Evolutionary conservation across 1,139 yeast species (phyloP).

Genomic region (Candida tunisiensis): DNA sequence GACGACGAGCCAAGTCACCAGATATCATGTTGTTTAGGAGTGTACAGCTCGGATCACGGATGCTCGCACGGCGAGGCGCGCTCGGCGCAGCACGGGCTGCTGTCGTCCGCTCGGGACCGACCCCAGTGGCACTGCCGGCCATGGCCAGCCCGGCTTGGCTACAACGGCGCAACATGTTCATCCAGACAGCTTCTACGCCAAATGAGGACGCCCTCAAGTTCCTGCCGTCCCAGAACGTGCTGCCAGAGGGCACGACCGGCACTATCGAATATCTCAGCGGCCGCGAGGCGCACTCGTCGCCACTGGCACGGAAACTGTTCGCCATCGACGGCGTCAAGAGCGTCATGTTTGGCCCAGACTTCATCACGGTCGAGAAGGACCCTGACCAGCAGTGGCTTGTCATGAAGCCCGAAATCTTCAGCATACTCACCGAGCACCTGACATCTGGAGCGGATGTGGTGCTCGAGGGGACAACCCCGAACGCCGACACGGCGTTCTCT

Average conservation of each 20-base stretch:
- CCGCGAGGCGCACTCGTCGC: slow-evolving; percentile 57
- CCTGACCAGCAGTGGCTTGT: slow-evolving; percentile 45
- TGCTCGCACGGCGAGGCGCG: too few species aligned
- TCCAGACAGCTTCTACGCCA: slow-evolving; percentile 64
- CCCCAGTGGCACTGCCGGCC: too few species aligned
- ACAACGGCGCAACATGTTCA: slow-evolving; percentile 15
- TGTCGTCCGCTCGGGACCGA: too few species aligned
- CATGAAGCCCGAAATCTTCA: slow-evolving; percentile 77
- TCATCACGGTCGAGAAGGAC: slow-evolving; percentile 71
- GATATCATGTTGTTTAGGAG: too few species aligned
- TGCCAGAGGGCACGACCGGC: slow-evolving; percentile 27
- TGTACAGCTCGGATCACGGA: too few species aligned
- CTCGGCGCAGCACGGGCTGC: too few species aligned
- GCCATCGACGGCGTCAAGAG: slow-evolving; percentile 74
- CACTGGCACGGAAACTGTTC: slow-evolving; percentile 66
- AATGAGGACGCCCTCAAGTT: slow-evolving; percentile 87
- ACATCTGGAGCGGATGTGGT: slow-evolving; percentile 50
- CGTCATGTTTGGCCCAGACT: slow-evolving; percentile 75
- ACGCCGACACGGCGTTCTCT: slow-evolving; percentile 28
- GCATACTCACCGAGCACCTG: slow-evolving; percentile 67
- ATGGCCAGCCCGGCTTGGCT: neutral
- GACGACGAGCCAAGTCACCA: too few species aligned
- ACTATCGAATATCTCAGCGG: slow-evolving; percentile 53
- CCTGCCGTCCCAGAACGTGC: slow-evolving; percentile 48
- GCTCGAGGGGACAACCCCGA: slow-evolving; percentile 31